Percentiles rank a stretch among this genome's conserved stretches.
Conservation (phyloP, 164 flowering plant genomes). For the Berberis thunbergii region DNA sequence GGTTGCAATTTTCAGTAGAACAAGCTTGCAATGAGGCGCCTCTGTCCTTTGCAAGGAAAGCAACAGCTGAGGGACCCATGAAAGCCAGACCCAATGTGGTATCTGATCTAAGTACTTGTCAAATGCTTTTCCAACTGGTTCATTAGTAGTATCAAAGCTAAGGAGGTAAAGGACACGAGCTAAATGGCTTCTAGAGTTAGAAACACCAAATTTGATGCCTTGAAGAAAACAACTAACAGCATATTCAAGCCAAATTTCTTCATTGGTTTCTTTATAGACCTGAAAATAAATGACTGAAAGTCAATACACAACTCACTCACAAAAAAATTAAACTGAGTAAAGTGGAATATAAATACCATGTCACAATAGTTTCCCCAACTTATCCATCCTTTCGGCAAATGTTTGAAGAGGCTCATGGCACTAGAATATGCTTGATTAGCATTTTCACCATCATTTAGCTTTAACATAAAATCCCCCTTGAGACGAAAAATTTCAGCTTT, state of each 20-base stretch:
- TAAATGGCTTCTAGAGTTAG: constrained; percentile 89
- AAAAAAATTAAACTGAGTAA: not conserved
- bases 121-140: constrained; percentile 86
- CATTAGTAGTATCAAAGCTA: constrained; percentile 85
- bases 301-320: not conserved
- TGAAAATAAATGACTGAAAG: constrained; percentile 19
- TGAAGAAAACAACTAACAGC: constrained; percentile 98
- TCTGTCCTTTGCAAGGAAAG: constrained; percentile 93
- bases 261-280: constrained; percentile 85
- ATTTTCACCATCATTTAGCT: constrained; percentile 76
- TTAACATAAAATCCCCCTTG: constrained; percentile 85
- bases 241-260: constrained; percentile 93
- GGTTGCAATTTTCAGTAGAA: constrained; percentile 73
- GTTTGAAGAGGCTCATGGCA: constrained; percentile 81
- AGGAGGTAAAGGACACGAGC: constrained; percentile 93
- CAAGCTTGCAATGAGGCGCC: constrained; percentile 92
- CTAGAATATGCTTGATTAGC: constrained; percentile 82
- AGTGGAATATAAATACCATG: constrained; percentile 45
- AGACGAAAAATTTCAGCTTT: constrained; percentile 91
- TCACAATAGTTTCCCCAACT: constrained; percentile 99
- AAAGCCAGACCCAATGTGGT: constrained; percentile 98
- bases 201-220: constrained; percentile 86
- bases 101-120: constrained; percentile 87
- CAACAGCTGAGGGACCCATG: constrained; percentile 95
- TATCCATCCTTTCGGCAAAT: constrained; percentile 98